Evolutionary conservation across 2,329 filamentous ascomycete species (phyloP).

Genomic region (Calonectria honghensis): DNA sequence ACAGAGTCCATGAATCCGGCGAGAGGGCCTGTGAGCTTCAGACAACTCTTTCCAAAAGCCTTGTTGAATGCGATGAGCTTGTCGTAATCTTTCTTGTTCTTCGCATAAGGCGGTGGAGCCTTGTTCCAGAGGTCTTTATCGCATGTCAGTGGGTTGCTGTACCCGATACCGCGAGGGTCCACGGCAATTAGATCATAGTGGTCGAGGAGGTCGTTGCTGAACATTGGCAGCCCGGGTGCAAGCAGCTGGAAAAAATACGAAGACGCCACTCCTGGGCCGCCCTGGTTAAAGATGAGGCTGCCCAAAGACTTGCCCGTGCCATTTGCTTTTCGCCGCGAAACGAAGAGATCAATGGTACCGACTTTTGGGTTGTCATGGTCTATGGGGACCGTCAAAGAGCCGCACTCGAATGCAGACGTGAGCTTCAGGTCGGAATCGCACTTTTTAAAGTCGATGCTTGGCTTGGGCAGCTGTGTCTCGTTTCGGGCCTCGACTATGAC

Average conservation of each 20-base stretch:
- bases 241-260: conserved; percentile 33
- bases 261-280: conserved; percentile 48
- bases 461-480: background rate
- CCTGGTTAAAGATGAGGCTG: conserved; percentile 49
- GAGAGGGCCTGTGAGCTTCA: conserved; percentile 49
- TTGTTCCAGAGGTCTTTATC: conserved; percentile 56
- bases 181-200: conserved; percentile 66
- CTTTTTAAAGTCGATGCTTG: conserved; percentile 1
- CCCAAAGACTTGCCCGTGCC: conserved; percentile 19
- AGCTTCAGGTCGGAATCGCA: conserved; percentile 3
- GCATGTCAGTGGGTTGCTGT: conserved; percentile 63
- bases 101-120: conserved; percentile 34
- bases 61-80: conserved; percentile 43
- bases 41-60: conserved; percentile 49
- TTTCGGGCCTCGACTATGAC: background rate
- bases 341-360: conserved; percentile 18
- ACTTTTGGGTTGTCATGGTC: conserved; percentile 6
- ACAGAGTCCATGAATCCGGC: conserved; percentile 50
- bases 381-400: conserved; percentile 10
- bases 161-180: conserved; percentile 65
- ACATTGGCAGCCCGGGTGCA: conserved; percentile 13
- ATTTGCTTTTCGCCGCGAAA: conserved; percentile 19
- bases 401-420: conserved; percentile 19
- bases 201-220: conserved; percentile 45
- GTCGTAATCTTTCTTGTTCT: conserved; percentile 29